Percentiles rank a stretch among this genome's conserved stretches.
These are phyloP conservation scores for Penicillium pancosmium DNA, from an alignment of 495 filamentous ascomycete genomes.

Conservation along the genomic window DNA sequence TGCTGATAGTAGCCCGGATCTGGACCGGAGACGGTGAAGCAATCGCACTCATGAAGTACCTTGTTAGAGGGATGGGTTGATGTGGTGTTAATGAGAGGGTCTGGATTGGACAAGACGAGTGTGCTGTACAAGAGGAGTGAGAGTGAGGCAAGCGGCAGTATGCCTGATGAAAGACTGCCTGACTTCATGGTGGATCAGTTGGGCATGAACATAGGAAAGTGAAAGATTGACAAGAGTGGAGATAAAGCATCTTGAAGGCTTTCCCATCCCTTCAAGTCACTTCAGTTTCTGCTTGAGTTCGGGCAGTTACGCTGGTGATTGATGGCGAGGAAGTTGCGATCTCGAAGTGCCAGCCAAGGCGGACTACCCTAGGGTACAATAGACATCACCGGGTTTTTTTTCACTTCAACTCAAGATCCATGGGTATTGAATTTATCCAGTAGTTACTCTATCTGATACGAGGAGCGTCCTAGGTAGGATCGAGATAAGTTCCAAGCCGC, in stretches of 20 bases:
- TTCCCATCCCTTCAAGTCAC: too few species aligned
- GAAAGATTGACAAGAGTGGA: background rate
- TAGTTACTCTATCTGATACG: too few species aligned
- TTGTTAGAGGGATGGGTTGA: conserved; percentile 12
- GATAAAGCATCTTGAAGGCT: too few species aligned
- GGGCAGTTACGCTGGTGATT: background rate
- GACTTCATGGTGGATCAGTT: conserved; percentile 18
- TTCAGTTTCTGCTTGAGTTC: background rate
- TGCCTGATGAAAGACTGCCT: background rate
- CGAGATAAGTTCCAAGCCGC: too few species aligned
- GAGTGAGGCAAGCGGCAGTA: conserved; percentile 1
- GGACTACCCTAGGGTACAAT: too few species aligned
- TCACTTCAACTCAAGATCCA: too few species aligned
- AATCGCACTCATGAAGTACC: conserved; percentile 34
- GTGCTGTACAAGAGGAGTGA: conserved; percentile 1
- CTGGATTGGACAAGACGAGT: conserved; percentile 1
- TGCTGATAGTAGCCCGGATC: conserved; percentile 59
- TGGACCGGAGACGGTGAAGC: conserved; percentile 41
- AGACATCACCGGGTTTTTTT: too few species aligned
- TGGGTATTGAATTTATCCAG: too few species aligned
- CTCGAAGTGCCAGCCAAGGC: background rate
- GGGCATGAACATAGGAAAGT: background rate
- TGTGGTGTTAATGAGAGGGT: background rate
- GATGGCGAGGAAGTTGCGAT: conserved; percentile 17
- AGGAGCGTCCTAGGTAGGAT: too few species aligned